Evolutionary conservation across 129 eudicot species (phyloP), one percentile per base, ranked within the genome.

Genomic region (Tanacetum coccineum): DNA sequence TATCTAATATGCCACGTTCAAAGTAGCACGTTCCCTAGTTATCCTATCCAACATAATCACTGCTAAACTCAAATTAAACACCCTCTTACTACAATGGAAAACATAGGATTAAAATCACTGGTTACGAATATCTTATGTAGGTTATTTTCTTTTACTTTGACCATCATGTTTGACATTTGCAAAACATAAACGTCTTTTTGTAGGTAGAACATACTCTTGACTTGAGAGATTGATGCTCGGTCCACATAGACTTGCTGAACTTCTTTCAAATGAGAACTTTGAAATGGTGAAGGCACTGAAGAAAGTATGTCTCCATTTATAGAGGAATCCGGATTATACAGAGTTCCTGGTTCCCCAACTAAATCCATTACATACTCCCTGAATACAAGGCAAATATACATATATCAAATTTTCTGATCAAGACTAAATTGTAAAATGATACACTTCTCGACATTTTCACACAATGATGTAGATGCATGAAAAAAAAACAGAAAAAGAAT

Each of bases 351-450:
- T 36, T 88, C 82, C 66, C 91, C 94, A 46, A 92, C 82, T 46
- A 92, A 79, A 78, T 92, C 98, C 75, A 92, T 91, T 40, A 92
- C 91, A 79, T 72, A 92, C 78, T 92, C 98, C 89, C 98, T 92
- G 91, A 62, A 68, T n/a, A 68, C 65, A 39, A 58, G 14, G 47
- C 49, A 25, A 10, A 11, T 30, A 66, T n/a, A 17, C 63, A 55
- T 10, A 48, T 11, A 17, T 70, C 20, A 64, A 50, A 20, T 20
- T 19, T 52, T 51, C 5, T 22, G 22, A 44, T 51, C 13, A 40
- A 17, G 9, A 10, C 9, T 45, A 70, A 14, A 1, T 2, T 1
- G 11, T 25, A 59, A 21, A 0, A 2, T 1, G 15, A 59, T 12
- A 39, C 15, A 1, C 49, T 20, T 64, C n/a, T 64, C 13, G 21